Evolutionary conservation across 192 early-diverging fungal genomes (phyloP).

Genomic region (Coemansia furcata): DNA sequence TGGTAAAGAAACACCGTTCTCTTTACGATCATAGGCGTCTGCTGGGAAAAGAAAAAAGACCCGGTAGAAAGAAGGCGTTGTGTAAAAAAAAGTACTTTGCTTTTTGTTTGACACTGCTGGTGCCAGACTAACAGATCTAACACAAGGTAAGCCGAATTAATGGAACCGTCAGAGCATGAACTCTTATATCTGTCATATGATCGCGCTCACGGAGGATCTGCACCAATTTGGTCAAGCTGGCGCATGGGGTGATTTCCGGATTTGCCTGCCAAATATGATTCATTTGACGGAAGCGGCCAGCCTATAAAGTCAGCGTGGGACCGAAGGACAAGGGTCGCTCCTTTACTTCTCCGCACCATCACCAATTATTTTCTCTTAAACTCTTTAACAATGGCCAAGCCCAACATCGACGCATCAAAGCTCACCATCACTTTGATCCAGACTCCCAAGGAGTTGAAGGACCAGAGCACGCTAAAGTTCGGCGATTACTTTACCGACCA

Average conservation of each 20-base stretch:
- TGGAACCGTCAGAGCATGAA: too few species aligned
- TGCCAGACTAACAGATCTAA: neutral
- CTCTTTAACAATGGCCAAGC: conserved; percentile 18
- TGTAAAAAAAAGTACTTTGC: neutral
- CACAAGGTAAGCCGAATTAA: neutral
- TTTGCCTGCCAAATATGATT: neutral
- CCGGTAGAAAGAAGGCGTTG: neutral
- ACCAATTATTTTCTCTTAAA: neutral
- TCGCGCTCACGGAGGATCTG: too few species aligned
- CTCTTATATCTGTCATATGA: too few species aligned
- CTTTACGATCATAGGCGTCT: neutral
- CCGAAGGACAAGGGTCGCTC: neutral
- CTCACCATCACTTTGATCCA: conserved; percentile 41
- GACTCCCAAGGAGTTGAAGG: conserved; percentile 28
- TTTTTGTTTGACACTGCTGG: neutral
- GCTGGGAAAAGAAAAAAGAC: too few species aligned
- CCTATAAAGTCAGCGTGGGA: neutral
- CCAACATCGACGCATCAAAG: conserved; percentile 46
- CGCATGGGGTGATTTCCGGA: neutral
- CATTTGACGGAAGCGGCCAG: neutral
- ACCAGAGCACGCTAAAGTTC: conserved; percentile 64
- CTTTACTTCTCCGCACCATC: neutral
- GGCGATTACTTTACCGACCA: conserved; percentile 93
- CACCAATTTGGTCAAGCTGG: neutral
- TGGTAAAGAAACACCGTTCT: neutral